Evolutionary conservation across 306 rosid genomes (phyloP).

Genomic region (Neltuma alba): DNA sequence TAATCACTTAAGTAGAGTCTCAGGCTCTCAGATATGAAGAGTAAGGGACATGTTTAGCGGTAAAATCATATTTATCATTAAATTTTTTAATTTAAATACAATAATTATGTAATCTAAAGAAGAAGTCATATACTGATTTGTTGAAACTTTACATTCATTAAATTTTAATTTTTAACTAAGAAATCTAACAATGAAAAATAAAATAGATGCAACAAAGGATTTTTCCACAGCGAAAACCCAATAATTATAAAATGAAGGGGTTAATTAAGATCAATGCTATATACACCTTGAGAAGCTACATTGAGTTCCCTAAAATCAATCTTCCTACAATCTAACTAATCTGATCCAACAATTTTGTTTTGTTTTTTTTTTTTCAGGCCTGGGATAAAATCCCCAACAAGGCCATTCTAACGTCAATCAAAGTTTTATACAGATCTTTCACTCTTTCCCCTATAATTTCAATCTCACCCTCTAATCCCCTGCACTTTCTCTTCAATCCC

Average conservation of each 20-base stretch:
- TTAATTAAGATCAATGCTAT: conserved; percentile 4
- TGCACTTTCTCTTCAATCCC: conserved; percentile 34
- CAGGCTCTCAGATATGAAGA: neutral
- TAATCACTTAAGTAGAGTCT: no score
- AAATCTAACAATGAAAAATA: neutral
- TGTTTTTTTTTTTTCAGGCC: conserved; percentile 2
- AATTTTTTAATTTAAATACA: neutral
- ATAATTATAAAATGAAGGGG: neutral
- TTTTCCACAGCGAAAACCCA: neutral
- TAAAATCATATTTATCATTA: neutral
- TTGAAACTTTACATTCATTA: no score
- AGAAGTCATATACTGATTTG: neutral
- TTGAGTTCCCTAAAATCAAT: conserved; percentile 23
- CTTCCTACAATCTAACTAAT: conserved; percentile 27
- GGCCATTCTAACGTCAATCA: conserved; percentile 55
- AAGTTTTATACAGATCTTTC: conserved; percentile 48
- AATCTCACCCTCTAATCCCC: conserved; percentile 44
- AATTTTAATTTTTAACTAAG: neutral
- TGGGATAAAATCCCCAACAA: conserved; percentile 57
- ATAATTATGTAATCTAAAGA: neutral
- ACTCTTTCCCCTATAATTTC: conserved; percentile 48
- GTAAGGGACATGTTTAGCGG: neutral
- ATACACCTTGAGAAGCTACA: conserved; percentile 26
- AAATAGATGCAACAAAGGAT: neutral
- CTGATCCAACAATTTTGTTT: conserved; percentile 16